Evolutionary conservation across 129 eudicot species (phyloP).

Genomic region (Flaveria robusta): DNA sequence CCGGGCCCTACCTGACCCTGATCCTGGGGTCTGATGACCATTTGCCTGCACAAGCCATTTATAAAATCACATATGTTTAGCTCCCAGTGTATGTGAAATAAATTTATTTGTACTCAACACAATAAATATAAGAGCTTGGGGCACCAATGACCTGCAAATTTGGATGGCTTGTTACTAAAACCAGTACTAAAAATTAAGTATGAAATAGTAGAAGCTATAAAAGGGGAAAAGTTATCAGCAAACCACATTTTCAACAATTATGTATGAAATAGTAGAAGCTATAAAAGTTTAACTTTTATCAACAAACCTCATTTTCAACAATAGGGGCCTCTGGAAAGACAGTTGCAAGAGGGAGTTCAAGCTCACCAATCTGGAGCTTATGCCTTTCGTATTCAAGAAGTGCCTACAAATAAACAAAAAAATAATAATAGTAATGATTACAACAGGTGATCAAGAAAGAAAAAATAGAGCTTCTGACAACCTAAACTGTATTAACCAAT

Average conservation of each 20-base stretch:
- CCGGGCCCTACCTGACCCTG: conserved; percentile 89
- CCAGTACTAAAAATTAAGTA: neutral
- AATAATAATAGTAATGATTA: neutral
- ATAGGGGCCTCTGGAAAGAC: conserved; percentile 53
- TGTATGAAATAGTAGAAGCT: neutral
- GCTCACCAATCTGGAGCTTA: conserved; percentile 68
- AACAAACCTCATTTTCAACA: conserved; percentile 66
- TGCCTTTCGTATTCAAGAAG: conserved; percentile 90
- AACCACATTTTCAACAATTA: conserved; percentile 62
- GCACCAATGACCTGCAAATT: neutral
- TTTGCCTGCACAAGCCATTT: conserved; percentile 49
- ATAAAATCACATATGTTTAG: neutral
- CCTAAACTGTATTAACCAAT: neutral
- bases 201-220: neutral
- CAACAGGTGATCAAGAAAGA: neutral
- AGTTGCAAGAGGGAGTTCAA: conserved; percentile 60
- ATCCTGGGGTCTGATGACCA: conserved; percentile 67
- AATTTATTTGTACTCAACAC: neutral
- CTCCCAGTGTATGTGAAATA: neutral
- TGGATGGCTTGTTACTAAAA: neutral
- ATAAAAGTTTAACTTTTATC: neutral
- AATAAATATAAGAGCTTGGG: neutral
- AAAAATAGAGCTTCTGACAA: neutral
- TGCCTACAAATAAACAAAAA: conserved; percentile 52
- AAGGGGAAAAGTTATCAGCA: conserved; percentile 5